phyloP scores from a whole-genome alignment of 768 basidiomycete genomes.

The Auriculariales sp. region DNA sequence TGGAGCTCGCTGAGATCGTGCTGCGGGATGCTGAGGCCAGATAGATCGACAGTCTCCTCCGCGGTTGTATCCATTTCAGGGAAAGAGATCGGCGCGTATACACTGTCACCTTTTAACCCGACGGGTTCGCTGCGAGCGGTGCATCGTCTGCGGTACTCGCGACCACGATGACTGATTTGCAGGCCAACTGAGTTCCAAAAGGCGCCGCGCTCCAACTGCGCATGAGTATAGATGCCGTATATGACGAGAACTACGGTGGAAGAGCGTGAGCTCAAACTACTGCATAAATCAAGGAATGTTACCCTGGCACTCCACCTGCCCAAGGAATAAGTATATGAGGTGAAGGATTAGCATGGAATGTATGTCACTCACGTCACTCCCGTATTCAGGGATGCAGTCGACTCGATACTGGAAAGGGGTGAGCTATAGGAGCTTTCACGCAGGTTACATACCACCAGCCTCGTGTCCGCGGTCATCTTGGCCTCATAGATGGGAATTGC shows the following conservation, averaged over 20 bases:
- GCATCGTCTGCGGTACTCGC: conserved; percentile 39
- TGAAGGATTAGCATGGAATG: too few species aligned
- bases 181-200: conserved; percentile 32
- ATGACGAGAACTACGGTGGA: too few species aligned
- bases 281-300: too few species aligned
- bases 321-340: too few species aligned
- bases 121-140: conserved; percentile 23
- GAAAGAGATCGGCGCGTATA: conserved; percentile 38
- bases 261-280: too few species aligned
- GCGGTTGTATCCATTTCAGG: conserved; percentile 20
- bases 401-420: conserved; percentile 28
- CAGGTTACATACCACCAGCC: conserved; percentile 29
- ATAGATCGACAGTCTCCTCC: background rate
- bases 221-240: conserved; percentile 36
- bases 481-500: conserved; percentile 54
- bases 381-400: conserved; percentile 28
- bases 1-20: conserved; percentile 24
- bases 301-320: too few species aligned
- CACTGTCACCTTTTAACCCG: conserved; percentile 22
- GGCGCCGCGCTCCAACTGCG: conserved; percentile 23
- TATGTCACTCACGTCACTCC: conserved; percentile 13
- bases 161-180: conserved; percentile 28
- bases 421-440: background rate
- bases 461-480: conserved; percentile 40
- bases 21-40: background rate